A percentile compares a stretch with the other conserved stretches of the same genome.
These are phyloP conservation scores for Lichtheimia ornata DNA, from an alignment of 371 early-diverging fungal species.

Conservation along the genomic window DNA sequence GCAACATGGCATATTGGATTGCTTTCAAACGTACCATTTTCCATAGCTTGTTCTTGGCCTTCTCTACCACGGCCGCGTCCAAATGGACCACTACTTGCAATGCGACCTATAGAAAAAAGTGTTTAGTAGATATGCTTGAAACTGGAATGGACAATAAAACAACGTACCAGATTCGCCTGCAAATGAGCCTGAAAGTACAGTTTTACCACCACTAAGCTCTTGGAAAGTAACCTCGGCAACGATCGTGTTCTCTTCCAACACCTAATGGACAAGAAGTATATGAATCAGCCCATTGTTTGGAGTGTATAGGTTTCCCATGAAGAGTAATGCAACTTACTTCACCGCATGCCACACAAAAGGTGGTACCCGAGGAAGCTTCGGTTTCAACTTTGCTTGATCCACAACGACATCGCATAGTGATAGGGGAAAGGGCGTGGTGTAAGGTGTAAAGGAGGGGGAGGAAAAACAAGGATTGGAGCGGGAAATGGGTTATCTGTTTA, in stretches of 20 bases:
- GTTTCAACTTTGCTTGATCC: constrained; percentile 43
- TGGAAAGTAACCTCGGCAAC: constrained; percentile 94
- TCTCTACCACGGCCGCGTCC: constrained; percentile 59
- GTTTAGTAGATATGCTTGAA: background rate
- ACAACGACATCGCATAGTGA: constrained; percentile 45
- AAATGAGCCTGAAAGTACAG: constrained; percentile 81
- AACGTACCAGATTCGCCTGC: constrained; percentile 51
- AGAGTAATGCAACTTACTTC: constrained; percentile 40
- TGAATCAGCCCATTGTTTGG: background rate
- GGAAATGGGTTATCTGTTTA: too few relatives aligned
- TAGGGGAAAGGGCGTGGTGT: too few relatives aligned
- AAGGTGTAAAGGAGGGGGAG: too few relatives aligned
- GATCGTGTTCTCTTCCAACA: constrained; percentile 96
- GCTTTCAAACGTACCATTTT: constrained; percentile 44
- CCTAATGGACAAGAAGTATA: constrained; percentile 45
- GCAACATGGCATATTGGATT: background rate
- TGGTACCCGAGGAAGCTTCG: constrained; percentile 55
- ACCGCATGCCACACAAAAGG: constrained; percentile 69
- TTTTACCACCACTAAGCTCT: constrained; percentile 85
- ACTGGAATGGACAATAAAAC: background rate
- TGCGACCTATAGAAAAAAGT: constrained; percentile 39
- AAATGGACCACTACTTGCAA: constrained; percentile 57
- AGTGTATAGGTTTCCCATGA: background rate
- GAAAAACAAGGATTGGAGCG: too few relatives aligned
- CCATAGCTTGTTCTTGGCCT: constrained; percentile 71